Conservation (phyloP, 164 flowering plant genomes). For the Sextonia rubra region DNA sequence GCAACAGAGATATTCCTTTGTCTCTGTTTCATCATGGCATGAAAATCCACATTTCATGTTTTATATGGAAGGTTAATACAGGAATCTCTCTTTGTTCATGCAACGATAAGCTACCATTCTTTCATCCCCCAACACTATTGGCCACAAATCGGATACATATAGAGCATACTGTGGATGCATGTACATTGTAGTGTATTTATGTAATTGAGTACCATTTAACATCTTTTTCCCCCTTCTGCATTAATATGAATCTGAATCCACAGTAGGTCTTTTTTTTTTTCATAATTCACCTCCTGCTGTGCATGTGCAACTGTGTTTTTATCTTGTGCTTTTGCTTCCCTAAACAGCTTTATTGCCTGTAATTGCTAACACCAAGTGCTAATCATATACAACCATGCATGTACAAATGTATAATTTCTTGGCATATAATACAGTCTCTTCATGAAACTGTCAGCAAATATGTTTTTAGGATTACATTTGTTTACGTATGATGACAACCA, state of each 20-base stretch:
- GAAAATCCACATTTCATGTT: not conserved
- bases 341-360: too few relatives aligned
- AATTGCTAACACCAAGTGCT: too few relatives aligned
- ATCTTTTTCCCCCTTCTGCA: not conserved
- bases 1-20: not conserved
- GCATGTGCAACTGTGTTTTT: not conserved
- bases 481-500: not conserved
- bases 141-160: not conserved
- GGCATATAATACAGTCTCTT: not conserved
- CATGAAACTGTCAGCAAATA: not conserved
- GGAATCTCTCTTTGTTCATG: constrained; percentile 2
- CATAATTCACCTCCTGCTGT: not conserved
- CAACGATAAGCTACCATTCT: constrained; percentile 4
- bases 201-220: not conserved
- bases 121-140: not conserved
- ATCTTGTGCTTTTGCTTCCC: not conserved
- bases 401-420: not conserved
- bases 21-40: not conserved
- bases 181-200: constrained; percentile 7
- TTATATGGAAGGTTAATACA: constrained; percentile 4
- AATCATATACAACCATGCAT: not conserved
- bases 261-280: too few relatives aligned
- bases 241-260: not conserved
- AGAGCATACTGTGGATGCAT: constrained; percentile 10
- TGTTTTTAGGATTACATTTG: not conserved